Evolutionary conservation across 225 moss, liverwort and hornwort species (phyloP), one percentile per base, ranked within the genome.

Genomic region (Pseudoscleropodium purum): DNA sequence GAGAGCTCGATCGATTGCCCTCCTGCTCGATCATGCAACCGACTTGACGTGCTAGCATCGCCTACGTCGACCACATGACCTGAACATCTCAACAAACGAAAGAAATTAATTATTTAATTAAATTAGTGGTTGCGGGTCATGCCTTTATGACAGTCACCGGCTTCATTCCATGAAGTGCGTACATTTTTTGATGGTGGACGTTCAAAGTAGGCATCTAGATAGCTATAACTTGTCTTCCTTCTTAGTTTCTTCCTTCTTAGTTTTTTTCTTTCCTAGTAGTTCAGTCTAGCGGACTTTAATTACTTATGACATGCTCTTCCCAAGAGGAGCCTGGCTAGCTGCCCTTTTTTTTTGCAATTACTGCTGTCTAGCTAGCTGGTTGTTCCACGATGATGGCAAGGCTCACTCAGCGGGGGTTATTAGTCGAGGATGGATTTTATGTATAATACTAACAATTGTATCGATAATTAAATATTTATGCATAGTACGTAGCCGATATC

Each of bases 271-370:
- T 34, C 41, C 29, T 27, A 54, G 6, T 61, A 79, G 65, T 62
- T 81, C 78, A 81, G 39, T 43, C 52, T 41, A 91, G 51, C 87
- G 89, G 70, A 88, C 86, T 81, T 68, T 57, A 67, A 54, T 79
- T 79, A 67, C 39, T 54, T 54, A 77, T 45, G 49, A 66, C 79
- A 82, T 76, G 56, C 86, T 90, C 72, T 39, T 45, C 30, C 67
- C 61, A 62, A 34, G 83, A 90, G 74, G 79, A 85, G 78, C 85
- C 84, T 64, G 65, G 24, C 36, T 83, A 65, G 65, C 83, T 86
- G 86, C 82, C 41, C 30, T 12, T 64, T 91, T 89, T 73, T 91
- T 89, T 91, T 87, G 85, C 89, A 91, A 85, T 87, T 87, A 27
- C 51, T 41, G 83, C 88, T 88, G 83, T 76, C 74, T 73, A 78